These are phyloP conservation scores for Daldinia concentrica DNA, from an alignment of 495 filamentous ascomycete species.

Conservation along the genomic window DNA sequence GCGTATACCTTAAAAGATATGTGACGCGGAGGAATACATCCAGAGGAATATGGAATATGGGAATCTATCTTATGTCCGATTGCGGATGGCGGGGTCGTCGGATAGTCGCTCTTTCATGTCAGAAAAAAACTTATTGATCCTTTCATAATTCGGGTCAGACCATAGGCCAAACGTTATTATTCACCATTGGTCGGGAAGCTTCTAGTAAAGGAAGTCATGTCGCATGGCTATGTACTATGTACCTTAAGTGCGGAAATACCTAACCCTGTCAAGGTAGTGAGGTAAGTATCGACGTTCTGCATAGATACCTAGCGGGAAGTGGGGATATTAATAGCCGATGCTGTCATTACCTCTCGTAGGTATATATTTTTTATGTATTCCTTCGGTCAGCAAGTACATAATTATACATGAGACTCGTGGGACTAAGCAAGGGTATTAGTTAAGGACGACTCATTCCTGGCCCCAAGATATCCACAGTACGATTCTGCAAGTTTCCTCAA, in stretches of 20 bases:
- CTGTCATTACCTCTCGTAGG: slow-evolving; percentile 17
- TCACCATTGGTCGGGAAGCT: slow-evolving; percentile 25
- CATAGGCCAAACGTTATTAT: slow-evolving; percentile 1
- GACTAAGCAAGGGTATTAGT: background rate
- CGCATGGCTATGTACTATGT: background rate
- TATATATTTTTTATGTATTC: background rate
- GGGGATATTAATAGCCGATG: slow-evolving; percentile 14
- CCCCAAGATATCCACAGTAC: slow-evolving; percentile 13
- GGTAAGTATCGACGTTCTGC: slow-evolving; percentile 21
- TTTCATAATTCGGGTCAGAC: slow-evolving; percentile 11
- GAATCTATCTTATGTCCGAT: slow-evolving; percentile 19
- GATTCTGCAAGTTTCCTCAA: background rate
- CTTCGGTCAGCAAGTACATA: background rate
- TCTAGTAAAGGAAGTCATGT: slow-evolving; percentile 13
- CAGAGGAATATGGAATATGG: background rate
- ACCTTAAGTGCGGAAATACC: slow-evolving; percentile 5
- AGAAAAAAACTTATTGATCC: slow-evolving; percentile 5
- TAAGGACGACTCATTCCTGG: slow-evolving; percentile 11
- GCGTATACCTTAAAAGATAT: background rate
- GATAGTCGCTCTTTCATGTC: slow-evolving; percentile 20
- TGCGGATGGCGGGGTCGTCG: slow-evolving; percentile 29
- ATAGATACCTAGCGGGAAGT: slow-evolving; percentile 24
- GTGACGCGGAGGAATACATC: slow-evolving; percentile 3
- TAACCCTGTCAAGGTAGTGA: slow-evolving; percentile 14
- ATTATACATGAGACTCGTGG: slow-evolving; percentile 1